Evolutionary conservation across 352 stramenopile species (phyloP).

Genomic region (Albugo laibachii): DNA sequence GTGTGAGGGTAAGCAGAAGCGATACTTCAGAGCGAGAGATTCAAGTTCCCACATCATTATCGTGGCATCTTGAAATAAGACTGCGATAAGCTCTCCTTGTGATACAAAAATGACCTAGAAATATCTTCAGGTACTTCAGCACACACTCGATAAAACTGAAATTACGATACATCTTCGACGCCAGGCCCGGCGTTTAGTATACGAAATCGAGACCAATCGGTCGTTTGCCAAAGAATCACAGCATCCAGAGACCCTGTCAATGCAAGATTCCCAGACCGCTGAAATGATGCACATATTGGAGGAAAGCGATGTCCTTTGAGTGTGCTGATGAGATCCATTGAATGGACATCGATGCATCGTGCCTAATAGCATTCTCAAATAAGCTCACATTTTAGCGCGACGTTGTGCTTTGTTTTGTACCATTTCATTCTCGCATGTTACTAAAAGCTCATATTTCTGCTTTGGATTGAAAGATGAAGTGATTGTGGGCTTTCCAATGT

Average conservation of each 20-base stretch:
- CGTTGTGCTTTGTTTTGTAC: slow-evolving; percentile 7
- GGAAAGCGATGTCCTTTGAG: slow-evolving; percentile 38
- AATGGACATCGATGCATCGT: slow-evolving; percentile 55
- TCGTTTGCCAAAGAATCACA: slow-evolving; percentile 71
- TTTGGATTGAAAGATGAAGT: slow-evolving; percentile 49
- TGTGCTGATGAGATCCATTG: slow-evolving; percentile 58
- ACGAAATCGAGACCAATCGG: slow-evolving; percentile 62
- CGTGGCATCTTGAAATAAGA: slow-evolving; percentile 65
- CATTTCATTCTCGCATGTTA: slow-evolving; percentile 69
- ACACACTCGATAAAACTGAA: background rate
- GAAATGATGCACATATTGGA: slow-evolving; percentile 36
- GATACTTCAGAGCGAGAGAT: slow-evolving; percentile 42
- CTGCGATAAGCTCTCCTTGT: slow-evolving; percentile 37
- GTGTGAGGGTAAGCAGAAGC: slow-evolving; percentile 41
- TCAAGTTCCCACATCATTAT: slow-evolving; percentile 79
- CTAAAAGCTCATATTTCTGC: slow-evolving; percentile 48
- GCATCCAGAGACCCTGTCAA: slow-evolving; percentile 57
- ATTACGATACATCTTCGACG: slow-evolving; percentile 18
- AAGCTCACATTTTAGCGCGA: background rate
- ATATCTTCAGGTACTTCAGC: background rate
- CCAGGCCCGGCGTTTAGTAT: slow-evolving; percentile 56
- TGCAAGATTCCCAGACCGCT: slow-evolving; percentile 43
- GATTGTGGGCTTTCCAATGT: slow-evolving; percentile 32
- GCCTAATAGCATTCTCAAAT: slow-evolving; percentile 9
- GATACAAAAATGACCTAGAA: slow-evolving; percentile 32